phyloP scores from a whole-genome alignment of 169 alveolate genomes.

The Babesia ovata region DNA sequence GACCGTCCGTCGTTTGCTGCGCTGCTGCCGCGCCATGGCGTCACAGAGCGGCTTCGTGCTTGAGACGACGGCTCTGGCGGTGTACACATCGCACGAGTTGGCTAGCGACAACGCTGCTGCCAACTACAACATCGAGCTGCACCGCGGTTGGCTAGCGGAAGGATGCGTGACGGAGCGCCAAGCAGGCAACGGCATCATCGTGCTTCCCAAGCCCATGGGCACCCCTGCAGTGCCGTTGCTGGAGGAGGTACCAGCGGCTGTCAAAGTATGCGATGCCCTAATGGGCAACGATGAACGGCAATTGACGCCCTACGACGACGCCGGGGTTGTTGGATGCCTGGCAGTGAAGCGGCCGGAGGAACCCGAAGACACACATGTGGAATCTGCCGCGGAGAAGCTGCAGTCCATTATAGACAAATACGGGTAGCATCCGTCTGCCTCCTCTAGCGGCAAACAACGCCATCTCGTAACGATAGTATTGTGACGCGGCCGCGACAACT shows the following conservation, averaged over 20 bases:
- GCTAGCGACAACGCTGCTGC: neutral
- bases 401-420: conserved; percentile 30
- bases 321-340: conserved; percentile 17
- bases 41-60: neutral
- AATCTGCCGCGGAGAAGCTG: conserved; percentile 27
- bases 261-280: conserved; percentile 3
- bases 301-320: conserved; percentile 9
- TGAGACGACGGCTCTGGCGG: conserved; percentile 7
- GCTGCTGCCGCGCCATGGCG: neutral
- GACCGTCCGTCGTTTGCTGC: conserved; percentile 11
- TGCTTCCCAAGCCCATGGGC: conserved; percentile 18
- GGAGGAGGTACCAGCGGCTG: conserved; percentile 36
- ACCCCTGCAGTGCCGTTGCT: conserved; percentile 40
- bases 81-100: conserved; percentile 34
- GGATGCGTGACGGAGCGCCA: neutral
- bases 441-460: neutral
- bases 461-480: too few species aligned
- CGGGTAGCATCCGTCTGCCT: neutral
- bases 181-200: conserved; percentile 19
- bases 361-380: conserved; percentile 4
- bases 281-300: conserved; percentile 1
- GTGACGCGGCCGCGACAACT: too few species aligned
- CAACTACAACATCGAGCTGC: neutral
- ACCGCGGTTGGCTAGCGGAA: conserved; percentile 34
- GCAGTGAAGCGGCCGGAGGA: conserved; percentile 12